phyloP scores from a whole-genome alignment of 1,284 basidiomycete genomes.

The Salmacisia buchloeana region DNA sequence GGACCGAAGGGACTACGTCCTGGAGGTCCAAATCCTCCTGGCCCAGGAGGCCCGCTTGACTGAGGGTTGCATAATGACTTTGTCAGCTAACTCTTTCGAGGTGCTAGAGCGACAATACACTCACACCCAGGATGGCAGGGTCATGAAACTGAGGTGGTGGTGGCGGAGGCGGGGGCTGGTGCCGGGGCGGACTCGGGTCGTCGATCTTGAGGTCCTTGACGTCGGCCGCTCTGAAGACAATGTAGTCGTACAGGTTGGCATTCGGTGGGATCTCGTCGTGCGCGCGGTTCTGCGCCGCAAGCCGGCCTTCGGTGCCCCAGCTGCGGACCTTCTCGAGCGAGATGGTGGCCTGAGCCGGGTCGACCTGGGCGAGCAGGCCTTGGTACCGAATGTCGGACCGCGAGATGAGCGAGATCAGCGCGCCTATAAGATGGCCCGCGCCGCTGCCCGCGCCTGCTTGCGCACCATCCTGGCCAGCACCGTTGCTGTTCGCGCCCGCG shows the following conservation, averaged over 20 bases:
- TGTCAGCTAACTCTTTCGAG: no score
- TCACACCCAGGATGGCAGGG: conserved; percentile 43
- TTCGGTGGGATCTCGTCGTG: conserved; percentile 50
- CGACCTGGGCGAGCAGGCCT: conserved; percentile 76
- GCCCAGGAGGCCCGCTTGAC: conserved; percentile 11
- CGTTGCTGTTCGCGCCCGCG: not conserved
- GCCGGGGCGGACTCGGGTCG: conserved; percentile 29
- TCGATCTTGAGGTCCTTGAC: conserved; percentile 53
- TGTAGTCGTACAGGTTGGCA: conserved; percentile 57
- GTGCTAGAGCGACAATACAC: no score
- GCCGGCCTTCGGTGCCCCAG: conserved; percentile 78
- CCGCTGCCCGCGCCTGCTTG: conserved; percentile 21
- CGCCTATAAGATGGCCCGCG: conserved; percentile 47
- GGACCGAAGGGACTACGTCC: conserved; percentile 9
- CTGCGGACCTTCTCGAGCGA: conserved; percentile 80
- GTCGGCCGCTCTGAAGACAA: conserved; percentile 52
- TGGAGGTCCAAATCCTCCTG: conserved; percentile 7
- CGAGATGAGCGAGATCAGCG: conserved; percentile 72
- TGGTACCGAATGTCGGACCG: conserved; percentile 84
- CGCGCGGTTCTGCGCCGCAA: conserved; percentile 55
- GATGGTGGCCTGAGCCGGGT: conserved; percentile 74
- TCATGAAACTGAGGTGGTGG: conserved; percentile 30
- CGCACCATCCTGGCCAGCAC: not conserved
- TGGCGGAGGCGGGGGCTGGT: conserved; percentile 13
- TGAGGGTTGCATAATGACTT: no score